A percentile compares a stretch with the other conserved stretches of the same genome.
phyloP scores from a whole-genome alignment of 169 alveolate genomes.

The Perkinsus marinus region DNA sequence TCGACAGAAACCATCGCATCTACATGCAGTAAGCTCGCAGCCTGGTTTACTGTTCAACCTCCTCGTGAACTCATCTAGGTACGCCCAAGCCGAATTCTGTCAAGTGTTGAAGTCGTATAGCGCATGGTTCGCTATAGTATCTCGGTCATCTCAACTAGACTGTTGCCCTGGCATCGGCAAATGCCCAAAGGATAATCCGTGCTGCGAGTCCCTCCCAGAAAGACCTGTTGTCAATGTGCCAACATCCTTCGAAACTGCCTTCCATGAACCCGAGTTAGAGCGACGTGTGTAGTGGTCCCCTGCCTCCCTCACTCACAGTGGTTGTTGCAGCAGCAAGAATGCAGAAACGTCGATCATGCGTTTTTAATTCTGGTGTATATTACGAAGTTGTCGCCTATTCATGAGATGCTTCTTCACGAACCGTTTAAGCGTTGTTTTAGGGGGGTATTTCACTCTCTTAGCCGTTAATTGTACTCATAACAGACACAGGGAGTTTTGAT shows the following conservation, averaged over 20 bases:
- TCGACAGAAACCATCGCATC: background rate
- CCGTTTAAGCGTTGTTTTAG: too few species aligned
- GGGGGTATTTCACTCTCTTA: too few species aligned
- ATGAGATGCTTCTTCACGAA: too few species aligned
- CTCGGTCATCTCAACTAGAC: background rate
- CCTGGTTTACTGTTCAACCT: background rate
- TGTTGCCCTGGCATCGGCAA: background rate
- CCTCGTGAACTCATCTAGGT: background rate
- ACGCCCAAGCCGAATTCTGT: background rate
- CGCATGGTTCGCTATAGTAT: background rate
- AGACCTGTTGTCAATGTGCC: background rate
- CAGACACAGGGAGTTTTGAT: background rate
- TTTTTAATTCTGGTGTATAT: too few species aligned
- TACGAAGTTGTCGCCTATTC: too few species aligned
- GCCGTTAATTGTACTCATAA: too few species aligned
- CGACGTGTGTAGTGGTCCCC: background rate
- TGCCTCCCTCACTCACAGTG: background rate
- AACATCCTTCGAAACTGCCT: background rate
- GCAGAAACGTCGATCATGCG: too few species aligned
- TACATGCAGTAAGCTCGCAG: background rate
- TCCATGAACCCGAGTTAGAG: background rate
- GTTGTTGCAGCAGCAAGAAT: too few species aligned
- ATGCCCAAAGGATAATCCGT: background rate
- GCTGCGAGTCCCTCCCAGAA: background rate
- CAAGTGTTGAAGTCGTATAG: background rate